Conservation (phyloP, 225 moss, liverwort and hornwort species). For the Rhytidiadelphus loreus region DNA sequence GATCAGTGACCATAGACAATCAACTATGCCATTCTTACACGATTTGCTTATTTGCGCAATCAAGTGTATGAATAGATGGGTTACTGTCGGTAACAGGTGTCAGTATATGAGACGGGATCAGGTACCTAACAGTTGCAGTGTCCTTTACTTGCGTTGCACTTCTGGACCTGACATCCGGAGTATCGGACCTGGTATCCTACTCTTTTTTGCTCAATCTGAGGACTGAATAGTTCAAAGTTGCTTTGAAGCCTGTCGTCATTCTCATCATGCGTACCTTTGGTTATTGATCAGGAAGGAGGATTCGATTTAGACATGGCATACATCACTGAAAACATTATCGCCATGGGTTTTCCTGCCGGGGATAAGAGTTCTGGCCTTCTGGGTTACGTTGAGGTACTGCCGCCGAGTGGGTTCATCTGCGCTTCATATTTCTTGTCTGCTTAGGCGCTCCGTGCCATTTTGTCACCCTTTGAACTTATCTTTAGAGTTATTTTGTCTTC, state of each 20-base stretch:
- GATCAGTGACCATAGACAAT: background rate
- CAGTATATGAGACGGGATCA: background rate
- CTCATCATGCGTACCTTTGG: background rate
- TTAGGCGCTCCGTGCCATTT: background rate
- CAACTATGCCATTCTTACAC: background rate
- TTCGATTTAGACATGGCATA: slow-evolving; percentile 96
- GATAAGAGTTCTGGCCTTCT: slow-evolving; percentile 97
- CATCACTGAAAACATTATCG: slow-evolving; percentile 97
- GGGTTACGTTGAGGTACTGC: slow-evolving; percentile 87
- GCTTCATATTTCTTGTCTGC: background rate
- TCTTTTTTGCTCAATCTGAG: background rate
- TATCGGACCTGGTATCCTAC: background rate
- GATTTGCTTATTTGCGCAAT: background rate
- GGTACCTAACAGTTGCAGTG: background rate
- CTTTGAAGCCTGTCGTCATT: background rate
- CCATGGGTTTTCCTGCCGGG: slow-evolving; percentile 98
- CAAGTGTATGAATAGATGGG: background rate
- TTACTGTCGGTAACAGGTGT: background rate
- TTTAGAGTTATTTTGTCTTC: background rate
- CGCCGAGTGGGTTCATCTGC: background rate
- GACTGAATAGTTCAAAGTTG: background rate
- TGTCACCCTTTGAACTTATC: background rate
- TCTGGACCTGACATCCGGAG: background rate
- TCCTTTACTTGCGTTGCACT: background rate
- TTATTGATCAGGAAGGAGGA: slow-evolving; percentile 78